Evolutionary conservation across 148 eudicot species (phyloP).

Genomic region (Rhododendron vialii): DNA sequence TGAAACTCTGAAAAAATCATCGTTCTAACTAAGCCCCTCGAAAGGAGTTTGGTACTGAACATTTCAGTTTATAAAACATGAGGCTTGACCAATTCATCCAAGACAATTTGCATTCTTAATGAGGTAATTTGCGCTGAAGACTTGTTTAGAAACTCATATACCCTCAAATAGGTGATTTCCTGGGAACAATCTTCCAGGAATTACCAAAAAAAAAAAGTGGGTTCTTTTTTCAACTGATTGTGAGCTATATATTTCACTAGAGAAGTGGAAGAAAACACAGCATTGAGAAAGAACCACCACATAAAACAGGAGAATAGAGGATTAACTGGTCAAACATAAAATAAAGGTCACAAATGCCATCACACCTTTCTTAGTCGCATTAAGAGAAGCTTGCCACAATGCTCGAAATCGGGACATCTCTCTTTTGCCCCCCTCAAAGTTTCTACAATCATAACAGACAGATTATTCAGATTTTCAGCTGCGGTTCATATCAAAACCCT

Average conservation of each 20-base stretch:
- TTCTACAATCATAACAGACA: constrained; percentile 2
- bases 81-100: not conserved
- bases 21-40: not conserved
- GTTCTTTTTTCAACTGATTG: not conserved
- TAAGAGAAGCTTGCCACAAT: constrained; percentile 71
- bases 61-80: not conserved
- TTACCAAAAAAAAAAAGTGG: not conserved
- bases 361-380: constrained; percentile 82
- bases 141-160: not conserved
- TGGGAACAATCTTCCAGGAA: not conserved
- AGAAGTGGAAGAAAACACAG: not conserved
- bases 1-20: not conserved
- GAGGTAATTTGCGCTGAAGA: not conserved
- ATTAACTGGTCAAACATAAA: not conserved
- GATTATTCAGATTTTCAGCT: not conserved
- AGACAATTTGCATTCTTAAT: not conserved
- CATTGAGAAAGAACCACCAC: not conserved
- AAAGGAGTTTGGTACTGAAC: not conserved
- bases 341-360: not conserved
- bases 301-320: not conserved
- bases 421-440: constrained; percentile 3
- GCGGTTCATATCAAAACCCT: not conserved
- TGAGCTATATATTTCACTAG: not conserved
- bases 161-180: not conserved
- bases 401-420: constrained; percentile 76